Evolutionary conservation across 768 basidiomycete genomes (phyloP), one percentile per base, ranked within the genome.

Genomic region (Hericium coralloides): DNA sequence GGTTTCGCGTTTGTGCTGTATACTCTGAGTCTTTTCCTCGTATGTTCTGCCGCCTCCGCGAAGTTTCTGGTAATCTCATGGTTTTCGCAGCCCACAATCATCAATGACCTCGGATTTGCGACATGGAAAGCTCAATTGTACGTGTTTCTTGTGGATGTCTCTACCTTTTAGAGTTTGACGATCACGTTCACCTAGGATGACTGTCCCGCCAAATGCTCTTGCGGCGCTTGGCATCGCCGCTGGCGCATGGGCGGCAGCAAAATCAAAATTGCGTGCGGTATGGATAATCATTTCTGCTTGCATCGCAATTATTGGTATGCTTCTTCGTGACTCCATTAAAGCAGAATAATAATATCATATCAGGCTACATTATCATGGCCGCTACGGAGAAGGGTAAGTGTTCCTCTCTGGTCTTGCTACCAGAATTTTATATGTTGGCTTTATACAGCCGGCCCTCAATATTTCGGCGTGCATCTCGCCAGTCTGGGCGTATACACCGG

Each of bases 101-200:
- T 85, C 56, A 73, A 78, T 4, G 72, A 69, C 2, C 73, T 85
- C 4, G 83, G 84, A 22, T 84, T 78, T 60, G 64, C 75, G 53
- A 78, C 75, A 39, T 83, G 83, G 83, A 72, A 83, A 65, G 82
- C 81, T 23, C 80, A 84, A 64, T 59, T 84, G 80, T 80, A 65
- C 53, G 76, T 52, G 3, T 49, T 17, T 25, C 31, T 9, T 4
- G 5, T 17, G 15, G n/a, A 41, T 55, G 49, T n/a, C 4, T 26
- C 20, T 53, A 12, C 4, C 9, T 1, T 39, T 1, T 18, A 6
- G 49, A 25, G 20, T 64, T 18, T 39, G 8, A 9, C 17, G 3
- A 12, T 56, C 45, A 22, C 1, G 12, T 18, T 5, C 31, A 22
- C 17, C 59, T 55, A 81, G 80, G 52, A 72, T 84, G 74, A 80